Conservation (phyloP, 1,139 yeast genomes). For the Diutina scorzettiae region DNA sequence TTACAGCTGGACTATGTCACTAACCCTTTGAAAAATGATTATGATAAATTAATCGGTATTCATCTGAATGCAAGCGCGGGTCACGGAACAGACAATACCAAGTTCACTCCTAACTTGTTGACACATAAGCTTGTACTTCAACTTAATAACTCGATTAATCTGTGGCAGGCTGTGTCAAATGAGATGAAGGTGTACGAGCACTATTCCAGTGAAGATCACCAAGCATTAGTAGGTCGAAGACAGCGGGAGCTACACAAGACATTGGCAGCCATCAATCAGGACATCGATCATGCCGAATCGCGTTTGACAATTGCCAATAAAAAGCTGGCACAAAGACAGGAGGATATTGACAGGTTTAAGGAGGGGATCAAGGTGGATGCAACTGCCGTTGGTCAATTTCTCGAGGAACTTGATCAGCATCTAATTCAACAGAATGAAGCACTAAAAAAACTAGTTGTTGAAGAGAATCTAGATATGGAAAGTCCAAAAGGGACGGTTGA, state of each 20-base stretch:
- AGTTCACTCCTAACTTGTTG: slow-evolving; percentile 11
- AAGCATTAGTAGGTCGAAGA: slow-evolving; percentile 21
- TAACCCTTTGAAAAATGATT: slow-evolving; percentile 51
- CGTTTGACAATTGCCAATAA: slow-evolving; percentile 31
- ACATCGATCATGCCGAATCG: slow-evolving; percentile 26
- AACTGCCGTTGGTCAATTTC: not conserved
- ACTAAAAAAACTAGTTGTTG: too few species aligned
- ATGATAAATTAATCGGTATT: slow-evolving; percentile 48
- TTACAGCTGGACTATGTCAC: slow-evolving; percentile 56
- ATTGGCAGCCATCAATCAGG: slow-evolving; percentile 19
- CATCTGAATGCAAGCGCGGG: slow-evolving; percentile 13
- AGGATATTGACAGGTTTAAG: slow-evolving; percentile 19
- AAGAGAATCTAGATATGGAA: too few species aligned
- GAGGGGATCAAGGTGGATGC: slow-evolving; percentile 1
- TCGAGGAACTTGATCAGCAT: too few species aligned
- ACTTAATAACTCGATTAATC: slow-evolving; percentile 21
- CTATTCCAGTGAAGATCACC: slow-evolving; percentile 16
- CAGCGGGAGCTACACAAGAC: slow-evolving; percentile 19
- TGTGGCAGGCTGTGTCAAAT: slow-evolving; percentile 16
- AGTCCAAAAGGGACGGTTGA: too few species aligned
- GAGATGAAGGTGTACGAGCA: slow-evolving; percentile 18
- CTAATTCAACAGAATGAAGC: too few species aligned
- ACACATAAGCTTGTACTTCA: slow-evolving; percentile 28
- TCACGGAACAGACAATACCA: slow-evolving; percentile 5
- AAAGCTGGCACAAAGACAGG: slow-evolving; percentile 23